These are phyloP conservation scores for Dalbergia cochinchinensis DNA, from an alignment of 306 rosid species.

Conservation along the genomic window DNA sequence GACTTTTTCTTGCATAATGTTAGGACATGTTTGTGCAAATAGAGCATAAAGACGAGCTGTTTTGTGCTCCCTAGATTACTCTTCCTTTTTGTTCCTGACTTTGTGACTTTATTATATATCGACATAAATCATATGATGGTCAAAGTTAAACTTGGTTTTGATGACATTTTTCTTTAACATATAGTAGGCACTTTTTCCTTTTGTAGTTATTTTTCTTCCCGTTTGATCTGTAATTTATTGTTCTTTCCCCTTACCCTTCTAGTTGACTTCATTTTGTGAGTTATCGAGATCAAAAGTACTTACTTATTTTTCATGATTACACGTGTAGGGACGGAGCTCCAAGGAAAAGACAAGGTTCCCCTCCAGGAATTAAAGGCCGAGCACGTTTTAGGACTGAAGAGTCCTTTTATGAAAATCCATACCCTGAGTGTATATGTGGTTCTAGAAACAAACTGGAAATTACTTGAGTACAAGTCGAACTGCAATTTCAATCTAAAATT, in stretches of 20 bases:
- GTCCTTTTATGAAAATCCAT: constrained; percentile 86
- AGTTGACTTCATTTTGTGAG: constrained; percentile 37
- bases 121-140: not conserved
- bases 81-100: constrained; percentile 15
- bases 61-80: constrained; percentile 22
- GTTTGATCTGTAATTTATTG: not conserved
- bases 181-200: not conserved
- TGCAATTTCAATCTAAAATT: constrained; percentile 37
- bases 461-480: constrained; percentile 42
- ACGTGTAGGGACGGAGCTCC: constrained; percentile 85
- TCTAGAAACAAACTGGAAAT: constrained; percentile 51
- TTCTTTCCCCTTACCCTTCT: not conserved
- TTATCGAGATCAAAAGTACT: constrained; percentile 26
- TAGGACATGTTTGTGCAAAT: constrained; percentile 19
- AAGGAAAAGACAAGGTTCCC: constrained; percentile 77
- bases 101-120: constrained; percentile 21
- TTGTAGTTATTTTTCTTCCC: not conserved
- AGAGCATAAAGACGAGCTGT: constrained; percentile 6
- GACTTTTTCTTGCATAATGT: constrained; percentile 37
- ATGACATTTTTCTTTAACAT: constrained; percentile 31
- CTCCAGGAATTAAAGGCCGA: constrained; percentile 78
- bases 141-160: constrained; percentile 25
- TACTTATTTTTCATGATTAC: constrained; percentile 36
- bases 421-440: constrained; percentile 91
- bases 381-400: constrained; percentile 88